phyloP scores from a whole-genome alignment of 306 rosid genomes.

The Gastrolobium bilobum region DNA sequence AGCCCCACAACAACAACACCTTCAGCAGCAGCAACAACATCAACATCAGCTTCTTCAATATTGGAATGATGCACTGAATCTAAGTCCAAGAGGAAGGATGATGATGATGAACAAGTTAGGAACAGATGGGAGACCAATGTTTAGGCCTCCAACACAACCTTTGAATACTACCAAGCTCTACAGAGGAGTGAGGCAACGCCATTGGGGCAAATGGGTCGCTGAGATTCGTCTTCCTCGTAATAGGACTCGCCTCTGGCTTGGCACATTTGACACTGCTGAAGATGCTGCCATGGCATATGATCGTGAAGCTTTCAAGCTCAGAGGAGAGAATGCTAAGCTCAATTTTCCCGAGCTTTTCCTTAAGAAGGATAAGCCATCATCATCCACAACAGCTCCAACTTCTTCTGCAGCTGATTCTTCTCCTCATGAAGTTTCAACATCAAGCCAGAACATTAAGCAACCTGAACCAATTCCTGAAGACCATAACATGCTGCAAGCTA shows the following conservation, averaged over 20 bases:
- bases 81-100: constrained; percentile 74
- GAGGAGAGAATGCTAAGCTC: constrained; percentile 93
- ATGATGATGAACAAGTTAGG: constrained; percentile 72
- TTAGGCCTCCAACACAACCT: constrained; percentile 61
- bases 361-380: constrained; percentile 57
- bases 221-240: constrained; percentile 92
- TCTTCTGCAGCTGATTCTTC: constrained; percentile 46
- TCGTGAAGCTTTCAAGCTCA: constrained; percentile 83
- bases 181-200: constrained; percentile 95
- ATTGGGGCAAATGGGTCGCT: constrained; percentile 99
- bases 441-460: constrained; percentile 42
- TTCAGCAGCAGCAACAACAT: constrained; percentile 32
- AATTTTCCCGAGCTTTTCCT: constrained; percentile 86
- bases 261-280: constrained; percentile 91
- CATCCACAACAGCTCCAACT: constrained; percentile 45
- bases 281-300: constrained; percentile 97
- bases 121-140: constrained; percentile 59
- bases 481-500: constrained; percentile 6
- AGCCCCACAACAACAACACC: constrained; percentile 21
- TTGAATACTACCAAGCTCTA: constrained; percentile 74
- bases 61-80: constrained; percentile 75
- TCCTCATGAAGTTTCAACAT: constrained; percentile 40
- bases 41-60: constrained; percentile 70
- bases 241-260: constrained; percentile 90
- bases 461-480: constrained; percentile 42